Evolutionary conservation across 2,329 filamentous ascomycete species (phyloP).

Genomic region (Endothia cerciana): DNA sequence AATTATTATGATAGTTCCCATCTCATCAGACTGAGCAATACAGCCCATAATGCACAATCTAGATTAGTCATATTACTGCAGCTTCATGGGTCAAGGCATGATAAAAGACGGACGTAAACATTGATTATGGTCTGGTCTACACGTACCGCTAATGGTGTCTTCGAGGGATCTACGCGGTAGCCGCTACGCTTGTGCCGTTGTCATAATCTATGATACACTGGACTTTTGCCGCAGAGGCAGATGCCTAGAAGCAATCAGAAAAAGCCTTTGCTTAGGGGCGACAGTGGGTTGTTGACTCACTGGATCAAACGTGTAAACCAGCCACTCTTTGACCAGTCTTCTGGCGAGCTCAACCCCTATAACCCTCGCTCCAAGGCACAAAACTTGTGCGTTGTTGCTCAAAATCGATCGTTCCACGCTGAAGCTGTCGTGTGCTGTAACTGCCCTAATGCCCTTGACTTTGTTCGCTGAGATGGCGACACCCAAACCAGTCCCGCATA

Average conservation of each 20-base stretch:
- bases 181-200: conserved; percentile 5
- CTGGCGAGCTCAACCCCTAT: conserved; percentile 81
- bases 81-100: neutral
- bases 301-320: conserved; percentile 76
- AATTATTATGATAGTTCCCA: too few species aligned
- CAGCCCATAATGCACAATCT: too few species aligned
- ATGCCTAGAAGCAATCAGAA: conserved; percentile 12
- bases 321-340: conserved; percentile 78
- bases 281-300: conserved; percentile 40
- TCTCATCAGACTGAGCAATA: too few species aligned
- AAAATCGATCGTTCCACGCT: conserved; percentile 78
- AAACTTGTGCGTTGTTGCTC: conserved; percentile 84
- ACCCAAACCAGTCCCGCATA: conserved; percentile 85
- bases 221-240: conserved; percentile 25
- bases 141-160: neutral
- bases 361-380: conserved; percentile 85
- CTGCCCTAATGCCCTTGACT: conserved; percentile 78
- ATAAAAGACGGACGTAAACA: neutral
- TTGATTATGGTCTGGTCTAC: neutral
- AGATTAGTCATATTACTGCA: neutral
- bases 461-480: conserved; percentile 90
- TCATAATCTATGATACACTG: conserved; percentile 25
- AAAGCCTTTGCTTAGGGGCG: neutral
- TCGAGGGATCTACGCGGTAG: neutral
- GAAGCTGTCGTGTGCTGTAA: conserved; percentile 87